Conservation (phyloP, 148 eudicot species). For the Talinum fruticosum region DNA sequence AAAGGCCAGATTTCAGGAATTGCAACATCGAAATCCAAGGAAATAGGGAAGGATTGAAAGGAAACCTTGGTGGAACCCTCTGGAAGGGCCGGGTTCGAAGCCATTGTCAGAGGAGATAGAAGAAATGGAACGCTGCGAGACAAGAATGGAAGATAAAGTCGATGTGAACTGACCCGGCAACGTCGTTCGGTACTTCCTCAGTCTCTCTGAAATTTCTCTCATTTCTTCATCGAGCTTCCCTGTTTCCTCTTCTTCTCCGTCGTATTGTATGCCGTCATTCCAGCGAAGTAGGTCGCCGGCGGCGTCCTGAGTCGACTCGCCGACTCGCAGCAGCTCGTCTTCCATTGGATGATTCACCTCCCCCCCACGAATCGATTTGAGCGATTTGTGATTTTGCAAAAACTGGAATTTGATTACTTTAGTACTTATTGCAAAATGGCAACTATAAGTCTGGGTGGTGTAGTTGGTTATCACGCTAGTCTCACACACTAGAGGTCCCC, state of each 20-base stretch:
- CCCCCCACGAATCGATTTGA: too few relatives aligned
- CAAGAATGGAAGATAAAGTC: conserved; percentile 43
- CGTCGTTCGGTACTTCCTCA: conserved; percentile 40
- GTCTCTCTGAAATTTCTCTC: conserved; percentile 44
- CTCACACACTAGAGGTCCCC: conserved; percentile 99
- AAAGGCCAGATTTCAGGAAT: neutral
- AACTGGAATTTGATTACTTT: too few relatives aligned
- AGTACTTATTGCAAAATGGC: too few relatives aligned
- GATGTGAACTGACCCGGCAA: conserved; percentile 47
- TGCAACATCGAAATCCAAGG: neutral
- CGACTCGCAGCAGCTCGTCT: neutral
- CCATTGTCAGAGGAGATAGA: conserved; percentile 19
- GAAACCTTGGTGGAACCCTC: conserved; percentile 12
- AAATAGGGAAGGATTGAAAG: too few relatives aligned
- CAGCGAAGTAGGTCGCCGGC: neutral
- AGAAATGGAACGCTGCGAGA: conserved; percentile 37
- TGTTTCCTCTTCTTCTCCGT: conserved; percentile 32
- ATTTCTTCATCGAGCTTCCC: conserved; percentile 49
- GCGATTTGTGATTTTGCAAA: too few relatives aligned
- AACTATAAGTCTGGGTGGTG: conserved; percentile 75
- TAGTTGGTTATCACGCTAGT: conserved; percentile 99
- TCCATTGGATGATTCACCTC: neutral
- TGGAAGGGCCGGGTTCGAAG: conserved; percentile 36
- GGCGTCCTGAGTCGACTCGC: conserved; percentile 24
- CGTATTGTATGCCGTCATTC: neutral